Percentiles rank a stretch among this genome's conserved stretches.
Conservation (phyloP, 2,329 filamentous ascomycete species). For the Metarhizium brunneum region DNA sequence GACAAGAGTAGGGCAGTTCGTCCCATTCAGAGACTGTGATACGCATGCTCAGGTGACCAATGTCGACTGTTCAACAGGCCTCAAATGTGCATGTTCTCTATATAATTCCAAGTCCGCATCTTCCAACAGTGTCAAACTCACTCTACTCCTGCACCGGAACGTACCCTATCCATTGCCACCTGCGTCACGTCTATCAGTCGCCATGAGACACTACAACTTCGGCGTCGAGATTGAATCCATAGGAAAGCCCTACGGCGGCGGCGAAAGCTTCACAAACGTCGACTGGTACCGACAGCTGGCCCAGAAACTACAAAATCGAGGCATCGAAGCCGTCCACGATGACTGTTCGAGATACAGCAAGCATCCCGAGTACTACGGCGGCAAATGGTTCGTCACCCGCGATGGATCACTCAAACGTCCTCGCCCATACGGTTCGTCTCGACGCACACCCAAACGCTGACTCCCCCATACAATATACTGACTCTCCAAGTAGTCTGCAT, state of each 20-base stretch:
- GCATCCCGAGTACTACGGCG: slow-evolving; percentile 31
- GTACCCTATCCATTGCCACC: background rate
- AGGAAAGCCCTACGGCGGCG: slow-evolving; percentile 26
- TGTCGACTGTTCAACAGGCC: background rate
- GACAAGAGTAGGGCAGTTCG: background rate
- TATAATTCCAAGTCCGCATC: background rate
- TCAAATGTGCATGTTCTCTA: background rate
- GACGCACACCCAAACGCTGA: too few relatives aligned
- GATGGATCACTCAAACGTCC: slow-evolving; percentile 30
- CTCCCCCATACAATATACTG: background rate
- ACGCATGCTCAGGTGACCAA: background rate
- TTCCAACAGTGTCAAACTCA: background rate
- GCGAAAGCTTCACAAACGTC: slow-evolving; percentile 26
- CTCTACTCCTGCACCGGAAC: background rate
- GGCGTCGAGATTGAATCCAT: slow-evolving; percentile 30
- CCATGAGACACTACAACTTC: slow-evolving; percentile 27
- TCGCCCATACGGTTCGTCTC: slow-evolving; percentile 22
- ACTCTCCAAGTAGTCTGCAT: slow-evolving; percentile 23
- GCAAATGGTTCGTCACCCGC: slow-evolving; percentile 31
- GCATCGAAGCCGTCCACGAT: slow-evolving; percentile 27
- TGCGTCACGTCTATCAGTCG: background rate
- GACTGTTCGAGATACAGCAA: slow-evolving; percentile 29
- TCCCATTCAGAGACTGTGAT: background rate
- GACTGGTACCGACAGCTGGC: slow-evolving; percentile 31
- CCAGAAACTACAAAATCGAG: slow-evolving; percentile 27